Conservation (phyloP, 2,329 filamentous ascomycete species). For the Neofusicoccum sp. region DNA sequence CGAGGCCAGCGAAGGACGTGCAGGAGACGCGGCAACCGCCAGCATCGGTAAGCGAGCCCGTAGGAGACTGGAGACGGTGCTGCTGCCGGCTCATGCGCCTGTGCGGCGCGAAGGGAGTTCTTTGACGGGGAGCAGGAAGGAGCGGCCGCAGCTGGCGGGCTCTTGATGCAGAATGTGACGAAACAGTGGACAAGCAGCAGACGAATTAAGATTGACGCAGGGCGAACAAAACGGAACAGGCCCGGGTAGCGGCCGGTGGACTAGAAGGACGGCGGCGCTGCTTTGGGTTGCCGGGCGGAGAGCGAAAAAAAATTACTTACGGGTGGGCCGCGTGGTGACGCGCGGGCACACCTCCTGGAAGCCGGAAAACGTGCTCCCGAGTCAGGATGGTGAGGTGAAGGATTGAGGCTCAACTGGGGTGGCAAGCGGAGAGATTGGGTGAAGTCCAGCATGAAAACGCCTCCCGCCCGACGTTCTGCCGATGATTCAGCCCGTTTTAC, state of each 20-base stretch:
- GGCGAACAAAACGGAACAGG: neutral
- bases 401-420: neutral
- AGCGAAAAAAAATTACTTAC: neutral
- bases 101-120: neutral
- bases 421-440: neutral
- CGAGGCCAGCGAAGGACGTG: neutral
- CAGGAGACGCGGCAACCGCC: neutral
- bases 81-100: neutral
- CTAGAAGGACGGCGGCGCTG: neutral
- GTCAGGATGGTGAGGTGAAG: neutral
- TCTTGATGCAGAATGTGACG: neutral
- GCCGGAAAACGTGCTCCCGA: neutral
- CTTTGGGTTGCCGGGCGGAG: neutral
- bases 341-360: neutral
- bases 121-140: neutral
- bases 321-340: too few relatives aligned
- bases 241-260: neutral
- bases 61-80: neutral
- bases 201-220: neutral
- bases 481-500: neutral
- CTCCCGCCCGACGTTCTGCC: neutral
- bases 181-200: neutral
- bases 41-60: neutral
- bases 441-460: slow-evolving; percentile 6
- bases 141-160: neutral